These are phyloP conservation scores for Candida silvicultrix DNA, from an alignment of 805 yeast species.

Conservation along the genomic window DNA sequence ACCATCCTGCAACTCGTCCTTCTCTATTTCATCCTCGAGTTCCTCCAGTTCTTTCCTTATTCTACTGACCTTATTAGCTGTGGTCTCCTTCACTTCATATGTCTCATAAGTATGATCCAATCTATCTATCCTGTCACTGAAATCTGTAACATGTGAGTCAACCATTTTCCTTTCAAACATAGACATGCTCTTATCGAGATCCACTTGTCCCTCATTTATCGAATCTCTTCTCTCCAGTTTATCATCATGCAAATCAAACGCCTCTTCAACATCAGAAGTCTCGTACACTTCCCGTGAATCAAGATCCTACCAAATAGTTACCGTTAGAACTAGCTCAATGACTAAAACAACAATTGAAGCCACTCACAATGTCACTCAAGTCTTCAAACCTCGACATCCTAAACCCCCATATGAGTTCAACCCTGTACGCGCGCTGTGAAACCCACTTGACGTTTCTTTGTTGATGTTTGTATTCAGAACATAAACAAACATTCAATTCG, in stretches of 20 bases:
- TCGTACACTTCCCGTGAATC: conserved; percentile 34
- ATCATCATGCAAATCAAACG: conserved; percentile 22
- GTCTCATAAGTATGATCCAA: conserved; percentile 29
- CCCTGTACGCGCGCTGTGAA: too few relatives aligned
- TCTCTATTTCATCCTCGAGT: conserved; percentile 18
- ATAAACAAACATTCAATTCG: too few relatives aligned
- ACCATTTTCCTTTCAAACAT: conserved; percentile 23
- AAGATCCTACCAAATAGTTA: conserved; percentile 12
- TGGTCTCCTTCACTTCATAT: conserved; percentile 29
- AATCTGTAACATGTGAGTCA: conserved; percentile 18
- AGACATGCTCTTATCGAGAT: conserved; percentile 15
- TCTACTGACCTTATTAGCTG: conserved; percentile 31
- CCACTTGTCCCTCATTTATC: conserved; percentile 13
- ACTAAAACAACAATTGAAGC: background rate
- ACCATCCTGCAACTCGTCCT: conserved; percentile 7
- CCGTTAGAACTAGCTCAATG: background rate
- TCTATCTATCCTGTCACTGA: conserved; percentile 26
- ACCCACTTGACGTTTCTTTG: too few relatives aligned
- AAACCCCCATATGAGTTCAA: background rate
- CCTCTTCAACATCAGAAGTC: conserved; percentile 34
- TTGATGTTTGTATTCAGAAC: too few relatives aligned
- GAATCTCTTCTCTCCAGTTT: conserved; percentile 13
- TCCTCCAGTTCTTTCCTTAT: conserved; percentile 35
- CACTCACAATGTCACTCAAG: conserved; percentile 8
- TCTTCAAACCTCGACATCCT: background rate